Percentiles rank a stretch among this genome's conserved stretches.
Conservation (phyloP, 805 yeast species). For the Blastobotrys chiropterorum region DNA sequence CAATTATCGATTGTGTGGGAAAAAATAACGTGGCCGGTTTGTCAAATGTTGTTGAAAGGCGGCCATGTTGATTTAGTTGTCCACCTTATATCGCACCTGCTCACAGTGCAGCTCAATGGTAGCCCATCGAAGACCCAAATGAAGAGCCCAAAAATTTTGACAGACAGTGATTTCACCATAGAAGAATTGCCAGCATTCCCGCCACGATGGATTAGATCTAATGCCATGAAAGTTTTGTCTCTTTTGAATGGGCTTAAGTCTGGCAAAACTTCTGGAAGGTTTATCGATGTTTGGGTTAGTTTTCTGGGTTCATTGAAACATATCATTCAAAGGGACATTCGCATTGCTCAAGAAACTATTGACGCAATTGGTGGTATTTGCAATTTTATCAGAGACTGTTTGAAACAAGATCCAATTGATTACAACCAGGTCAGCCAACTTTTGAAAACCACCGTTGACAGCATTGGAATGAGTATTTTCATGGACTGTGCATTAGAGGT, state of each 20-base stretch:
- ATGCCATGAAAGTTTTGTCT: conserved; percentile 6
- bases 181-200: conserved; percentile 13
- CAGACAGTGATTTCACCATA: conserved; percentile 5
- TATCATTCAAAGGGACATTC: conserved; percentile 15
- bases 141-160: conserved; percentile 5
- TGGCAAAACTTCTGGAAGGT: conserved; percentile 4
- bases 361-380: conserved; percentile 14
- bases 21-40: not conserved
- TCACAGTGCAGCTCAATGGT: conserved; percentile 1
- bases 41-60: not conserved
- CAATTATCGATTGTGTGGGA: conserved; percentile 7
- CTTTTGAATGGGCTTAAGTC: not conserved
- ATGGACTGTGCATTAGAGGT: conserved; percentile 4
- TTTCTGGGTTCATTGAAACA: conserved; percentile 5
- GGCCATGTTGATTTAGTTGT: not conserved
- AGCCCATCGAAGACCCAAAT: conserved; percentile 4
- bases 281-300: conserved; percentile 1
- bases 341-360: conserved; percentile 15
- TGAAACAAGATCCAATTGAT: conserved; percentile 2
- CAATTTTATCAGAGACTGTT: conserved; percentile 8
- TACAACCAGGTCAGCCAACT: conserved; percentile 4
- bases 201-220: conserved; percentile 13
- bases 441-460: conserved; percentile 11
- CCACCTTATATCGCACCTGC: conserved; percentile 2
- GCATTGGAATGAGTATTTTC: conserved; percentile 11